phyloP scores from a whole-genome alignment of 192 early-diverging fungal species.

The Gigaspora rosea region DNA sequence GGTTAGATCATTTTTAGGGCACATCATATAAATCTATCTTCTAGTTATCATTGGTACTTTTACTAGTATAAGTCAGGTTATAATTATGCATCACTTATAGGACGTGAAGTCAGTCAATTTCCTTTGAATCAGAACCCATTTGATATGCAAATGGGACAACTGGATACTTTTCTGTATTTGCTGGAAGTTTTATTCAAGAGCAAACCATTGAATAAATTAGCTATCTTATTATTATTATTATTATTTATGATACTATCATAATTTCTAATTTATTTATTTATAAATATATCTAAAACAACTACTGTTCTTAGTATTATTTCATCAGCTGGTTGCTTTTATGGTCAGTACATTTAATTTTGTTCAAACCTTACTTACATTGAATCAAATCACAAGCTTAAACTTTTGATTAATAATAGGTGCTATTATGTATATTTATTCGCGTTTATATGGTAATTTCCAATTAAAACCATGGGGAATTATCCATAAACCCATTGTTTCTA shows the following conservation, averaged over 20 bases:
- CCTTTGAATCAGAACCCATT: background rate
- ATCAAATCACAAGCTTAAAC: background rate
- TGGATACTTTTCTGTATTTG: conserved; percentile 8
- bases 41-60: background rate
- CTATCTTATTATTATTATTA: background rate
- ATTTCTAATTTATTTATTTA: background rate
- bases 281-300: background rate
- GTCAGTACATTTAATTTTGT: conserved; percentile 3
- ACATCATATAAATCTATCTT: background rate
- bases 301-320: background rate
- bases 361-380: background rate
- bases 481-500: background rate
- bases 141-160: background rate
- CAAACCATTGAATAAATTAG: background rate
- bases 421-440: too few species aligned
- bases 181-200: conserved; percentile 15
- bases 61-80: background rate
- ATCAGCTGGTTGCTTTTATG: background rate
- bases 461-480: background rate
- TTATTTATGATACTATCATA: background rate
- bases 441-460: background rate
- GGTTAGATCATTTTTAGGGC: background rate
- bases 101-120: background rate
- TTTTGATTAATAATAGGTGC: background rate
- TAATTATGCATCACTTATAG: background rate